Conservation (phyloP, 192 early-diverging fungal species). For the Haplosporangium gracile region DNA sequence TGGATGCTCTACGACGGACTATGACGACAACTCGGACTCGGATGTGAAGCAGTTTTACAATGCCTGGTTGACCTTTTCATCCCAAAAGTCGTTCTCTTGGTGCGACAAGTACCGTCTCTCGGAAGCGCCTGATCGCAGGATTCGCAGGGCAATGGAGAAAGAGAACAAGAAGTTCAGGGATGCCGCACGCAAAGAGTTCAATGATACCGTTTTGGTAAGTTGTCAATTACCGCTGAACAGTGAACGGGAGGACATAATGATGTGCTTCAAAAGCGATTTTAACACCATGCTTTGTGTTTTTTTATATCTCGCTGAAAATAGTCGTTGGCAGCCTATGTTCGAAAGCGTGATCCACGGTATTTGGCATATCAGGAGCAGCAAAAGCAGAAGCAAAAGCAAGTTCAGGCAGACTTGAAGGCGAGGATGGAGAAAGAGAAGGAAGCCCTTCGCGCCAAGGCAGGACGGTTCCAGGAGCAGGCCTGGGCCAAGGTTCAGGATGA, state of each 20-base stretch:
- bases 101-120: slow-evolving; percentile 87
- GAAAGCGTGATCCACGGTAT: slow-evolving; percentile 93
- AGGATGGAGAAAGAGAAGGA: slow-evolving; percentile 71
- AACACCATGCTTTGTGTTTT: not conserved
- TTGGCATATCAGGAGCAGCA: slow-evolving; percentile 74
- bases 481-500: slow-evolving; percentile 76
- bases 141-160: slow-evolving; percentile 90
- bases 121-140: slow-evolving; percentile 85
- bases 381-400: slow-evolving; percentile 65
- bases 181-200: slow-evolving; percentile 78
- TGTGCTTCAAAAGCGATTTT: no score
- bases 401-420: slow-evolving; percentile 70
- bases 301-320: slow-evolving; percentile 28
- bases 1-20: slow-evolving; percentile 76
- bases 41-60: slow-evolving; percentile 81
- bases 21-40: slow-evolving; percentile 70
- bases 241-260: not conserved
- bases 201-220: slow-evolving; percentile 76
- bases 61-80: slow-evolving; percentile 85
- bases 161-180: slow-evolving; percentile 91
- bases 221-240: not conserved
- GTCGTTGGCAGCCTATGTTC: slow-evolving; percentile 81
- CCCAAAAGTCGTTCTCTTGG: slow-evolving; percentile 94
- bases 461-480: slow-evolving; percentile 74
- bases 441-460: slow-evolving; percentile 62